Conservation (phyloP, 768 basidiomycete species). For the Pholiota molesta region DNA sequence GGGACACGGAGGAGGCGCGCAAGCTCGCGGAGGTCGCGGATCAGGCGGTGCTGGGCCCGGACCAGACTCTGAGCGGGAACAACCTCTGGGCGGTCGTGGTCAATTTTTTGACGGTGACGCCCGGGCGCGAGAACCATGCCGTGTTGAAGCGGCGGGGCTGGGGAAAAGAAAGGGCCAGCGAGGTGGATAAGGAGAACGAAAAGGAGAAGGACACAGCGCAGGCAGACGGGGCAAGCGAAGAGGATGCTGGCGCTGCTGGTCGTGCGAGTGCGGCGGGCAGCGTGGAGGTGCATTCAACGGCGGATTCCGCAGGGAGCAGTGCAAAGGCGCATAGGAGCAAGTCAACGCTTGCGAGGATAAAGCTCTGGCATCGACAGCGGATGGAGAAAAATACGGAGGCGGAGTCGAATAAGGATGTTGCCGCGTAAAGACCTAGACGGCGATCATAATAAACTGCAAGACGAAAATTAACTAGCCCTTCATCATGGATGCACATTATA, state of each 20-base stretch:
- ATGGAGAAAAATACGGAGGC: background rate
- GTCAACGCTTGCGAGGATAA: background rate
- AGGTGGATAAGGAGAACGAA: background rate
- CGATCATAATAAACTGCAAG: background rate
- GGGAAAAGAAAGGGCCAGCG: background rate
- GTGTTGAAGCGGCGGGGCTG: slow-evolving; percentile 5
- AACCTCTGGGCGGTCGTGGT: slow-evolving; percentile 71
- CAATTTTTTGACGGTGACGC: slow-evolving; percentile 60
- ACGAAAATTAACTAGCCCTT: background rate
- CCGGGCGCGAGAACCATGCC: slow-evolving; percentile 43
- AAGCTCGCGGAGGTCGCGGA: slow-evolving; percentile 76
- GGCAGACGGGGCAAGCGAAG: background rate
- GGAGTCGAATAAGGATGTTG: background rate
- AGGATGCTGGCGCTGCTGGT: background rate
- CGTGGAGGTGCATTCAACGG: background rate
- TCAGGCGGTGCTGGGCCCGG: slow-evolving; percentile 59
- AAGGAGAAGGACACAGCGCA: background rate
- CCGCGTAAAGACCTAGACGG: background rate
- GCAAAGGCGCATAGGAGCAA: background rate
- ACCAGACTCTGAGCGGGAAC: slow-evolving; percentile 63
- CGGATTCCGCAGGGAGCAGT: background rate
- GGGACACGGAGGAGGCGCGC: slow-evolving; percentile 84
- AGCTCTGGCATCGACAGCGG: background rate
- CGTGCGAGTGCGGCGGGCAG: background rate
- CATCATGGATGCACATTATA: background rate